Evolutionary conservation across 768 basidiomycete species (phyloP), one percentile per base, ranked within the genome.

Genomic region (Tephrocybe sp.): DNA sequence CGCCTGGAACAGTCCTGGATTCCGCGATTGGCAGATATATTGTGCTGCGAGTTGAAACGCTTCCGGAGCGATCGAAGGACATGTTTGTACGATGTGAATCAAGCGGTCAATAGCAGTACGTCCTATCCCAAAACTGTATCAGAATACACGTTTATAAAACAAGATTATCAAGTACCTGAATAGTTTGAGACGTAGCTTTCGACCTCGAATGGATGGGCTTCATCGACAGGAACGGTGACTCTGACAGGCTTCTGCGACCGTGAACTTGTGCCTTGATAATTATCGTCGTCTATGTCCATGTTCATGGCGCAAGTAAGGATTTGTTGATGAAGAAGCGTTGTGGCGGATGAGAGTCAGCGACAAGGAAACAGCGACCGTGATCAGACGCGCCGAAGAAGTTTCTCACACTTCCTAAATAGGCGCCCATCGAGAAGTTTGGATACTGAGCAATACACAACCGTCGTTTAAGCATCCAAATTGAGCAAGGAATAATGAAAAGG

Each of bases 161-260:
- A 19, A 23, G 14, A 40, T 36, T 14, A 52, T 20, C 20, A 3
- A 4, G 23, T 30, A 89, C 92, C 89, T 55, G 83, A 75, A 70
- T 94, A 95, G 47, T 81, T 79, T 38, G 85, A 72, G 52, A 86
- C 83, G 65, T 91, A 89, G 36, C 80, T 67, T 51, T 95, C 93
- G 47, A 95, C 79, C 62, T 96, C 92, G 62, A 92, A 94, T 4
- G 92, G 90, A 62, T 93, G 91, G 0, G 77, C 76, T 38, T 89
- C 88, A 65, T 92, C 86, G 12, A 93, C 77, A 11, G 71, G 69
- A 1, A 77, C 77, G 17, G 74, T 57, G 26, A 63, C 49, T 35
- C 61, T 66, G 53, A 48, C 69, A 17, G 60, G 31, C 13, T 57
- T 45, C 17, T 52, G 57, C 38, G 58, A 53, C 23, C 60, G 58